A percentile compares a stretch with the other conserved stretches of the same genome.
Conservation (phyloP, 768 basidiomycete genomes). For the Imleria badia region DNA sequence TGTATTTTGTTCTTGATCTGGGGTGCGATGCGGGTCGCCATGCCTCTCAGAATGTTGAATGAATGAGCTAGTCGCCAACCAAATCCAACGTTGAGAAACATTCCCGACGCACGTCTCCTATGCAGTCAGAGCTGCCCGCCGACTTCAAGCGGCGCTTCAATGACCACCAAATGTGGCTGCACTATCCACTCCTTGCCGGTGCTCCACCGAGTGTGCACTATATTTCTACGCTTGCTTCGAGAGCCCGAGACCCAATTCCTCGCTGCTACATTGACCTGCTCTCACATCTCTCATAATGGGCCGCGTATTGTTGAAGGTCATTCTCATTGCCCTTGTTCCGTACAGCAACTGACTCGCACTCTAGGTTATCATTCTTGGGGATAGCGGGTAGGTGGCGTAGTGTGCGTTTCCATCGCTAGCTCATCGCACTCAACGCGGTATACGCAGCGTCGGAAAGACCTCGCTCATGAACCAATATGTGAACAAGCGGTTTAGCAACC, state of each 20-base stretch:
- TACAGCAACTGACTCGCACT: slow-evolving; percentile 8
- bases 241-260: slow-evolving; percentile 1
- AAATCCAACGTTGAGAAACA: slow-evolving; percentile 5
- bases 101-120: neutral
- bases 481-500: slow-evolving; percentile 98
- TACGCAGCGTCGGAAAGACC: slow-evolving; percentile 90
- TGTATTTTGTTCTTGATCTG: slow-evolving; percentile 40
- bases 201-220: slow-evolving; percentile 16
- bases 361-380: slow-evolving; percentile 98
- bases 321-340: slow-evolving; percentile 7
- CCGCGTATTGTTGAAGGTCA: slow-evolving; percentile 82
- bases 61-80: slow-evolving; percentile 9
- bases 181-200: slow-evolving; percentile 11
- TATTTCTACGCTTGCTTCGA: neutral
- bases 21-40: slow-evolving; percentile 35
- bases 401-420: slow-evolving; percentile 4
- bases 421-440: slow-evolving; percentile 4
- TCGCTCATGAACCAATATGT: slow-evolving; percentile 99
- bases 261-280: neutral
- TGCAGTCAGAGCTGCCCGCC: neutral
- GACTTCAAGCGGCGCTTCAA: slow-evolving; percentile 30
- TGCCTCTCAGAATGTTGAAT: slow-evolving; percentile 15
- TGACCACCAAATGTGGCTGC: slow-evolving; percentile 14
- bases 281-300: slow-evolving; percentile 50
- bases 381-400: slow-evolving; percentile 72